Conservation (phyloP, 2,329 filamentous ascomycete species). For the Nemania bipapillata region DNA sequence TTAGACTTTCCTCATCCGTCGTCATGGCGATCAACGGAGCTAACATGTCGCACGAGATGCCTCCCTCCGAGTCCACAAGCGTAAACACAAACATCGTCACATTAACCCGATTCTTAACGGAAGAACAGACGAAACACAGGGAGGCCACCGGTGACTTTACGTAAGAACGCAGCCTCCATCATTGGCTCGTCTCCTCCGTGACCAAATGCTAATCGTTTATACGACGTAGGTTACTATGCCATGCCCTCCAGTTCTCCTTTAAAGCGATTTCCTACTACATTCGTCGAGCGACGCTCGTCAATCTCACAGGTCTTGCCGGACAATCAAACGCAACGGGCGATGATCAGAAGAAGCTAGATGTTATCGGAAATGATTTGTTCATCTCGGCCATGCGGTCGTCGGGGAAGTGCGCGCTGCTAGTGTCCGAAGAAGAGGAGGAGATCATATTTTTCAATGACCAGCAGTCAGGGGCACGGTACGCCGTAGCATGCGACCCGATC, state of each 20-base stretch:
- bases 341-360: slow-evolving; percentile 99
- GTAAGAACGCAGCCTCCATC: slow-evolving; percentile 66
- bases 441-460: slow-evolving; percentile 86
- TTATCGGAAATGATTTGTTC: slow-evolving; percentile 98
- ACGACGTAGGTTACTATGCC: slow-evolving; percentile 80
- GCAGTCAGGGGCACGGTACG: slow-evolving; percentile 81
- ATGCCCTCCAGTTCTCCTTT: slow-evolving; percentile 98
- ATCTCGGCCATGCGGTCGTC: slow-evolving; percentile 94
- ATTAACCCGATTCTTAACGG: slow-evolving; percentile 92
- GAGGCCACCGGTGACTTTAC: slow-evolving; percentile 99
- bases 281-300: slow-evolving; percentile 91
- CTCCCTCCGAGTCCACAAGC: slow-evolving; percentile 71
- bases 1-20: slow-evolving; percentile 7
- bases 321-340: slow-evolving; percentile 96
- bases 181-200: neutral
- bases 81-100: slow-evolving; percentile 98
- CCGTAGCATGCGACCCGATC: slow-evolving; percentile 96
- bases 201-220: slow-evolving; percentile 24
- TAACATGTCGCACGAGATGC: slow-evolving; percentile 43
- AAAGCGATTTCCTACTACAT: slow-evolving; percentile 99
- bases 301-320: slow-evolving; percentile 92
- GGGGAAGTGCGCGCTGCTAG: slow-evolving; percentile 87
- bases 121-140: slow-evolving; percentile 92
- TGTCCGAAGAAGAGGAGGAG: slow-evolving; percentile 98
- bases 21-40: slow-evolving; percentile 43